Percentiles rank a stretch among this genome's conserved stretches.
These are phyloP conservation scores for Penicillium arizonense DNA, from an alignment of 495 filamentous ascomycete species.

Conservation along the genomic window DNA sequence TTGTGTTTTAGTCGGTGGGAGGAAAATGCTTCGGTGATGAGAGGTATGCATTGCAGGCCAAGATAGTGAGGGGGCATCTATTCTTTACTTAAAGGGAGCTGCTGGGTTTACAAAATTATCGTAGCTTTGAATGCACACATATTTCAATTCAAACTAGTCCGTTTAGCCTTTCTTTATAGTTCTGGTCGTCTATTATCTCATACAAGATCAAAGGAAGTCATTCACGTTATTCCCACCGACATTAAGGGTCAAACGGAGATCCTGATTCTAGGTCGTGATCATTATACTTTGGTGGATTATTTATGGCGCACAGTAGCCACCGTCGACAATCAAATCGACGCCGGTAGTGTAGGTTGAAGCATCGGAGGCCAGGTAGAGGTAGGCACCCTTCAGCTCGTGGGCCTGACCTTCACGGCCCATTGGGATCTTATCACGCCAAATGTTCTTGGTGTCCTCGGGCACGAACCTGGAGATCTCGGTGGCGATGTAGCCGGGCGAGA, in stretches of 20 bases:
- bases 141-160: neutral
- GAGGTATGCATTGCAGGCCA: too few species aligned
- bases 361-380: conserved; percentile 83
- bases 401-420: conserved; percentile 62
- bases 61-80: too few species aligned
- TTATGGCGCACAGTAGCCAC: conserved; percentile 47
- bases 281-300: neutral
- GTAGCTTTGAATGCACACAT: neutral
- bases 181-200: neutral
- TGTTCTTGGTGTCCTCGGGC: conserved; percentile 63
- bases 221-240: too few species aligned
- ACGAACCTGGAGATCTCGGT: conserved; percentile 81
- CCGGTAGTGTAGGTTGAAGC: conserved; percentile 83
- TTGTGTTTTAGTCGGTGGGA: neutral
- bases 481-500: conserved; percentile 85
- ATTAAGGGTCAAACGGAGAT: too few species aligned
- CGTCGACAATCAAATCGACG: conserved; percentile 70
- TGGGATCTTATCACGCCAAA: conserved; percentile 79
- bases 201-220: neutral
- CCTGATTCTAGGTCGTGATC: neutral
- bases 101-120: neutral
- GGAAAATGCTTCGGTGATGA: neutral
- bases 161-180: neutral
- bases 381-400: conserved; percentile 83
- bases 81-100: too few species aligned